These are phyloP conservation scores for Yarrowia porcina DNA, from an alignment of 805 yeast genomes.

Conservation along the genomic window DNA sequence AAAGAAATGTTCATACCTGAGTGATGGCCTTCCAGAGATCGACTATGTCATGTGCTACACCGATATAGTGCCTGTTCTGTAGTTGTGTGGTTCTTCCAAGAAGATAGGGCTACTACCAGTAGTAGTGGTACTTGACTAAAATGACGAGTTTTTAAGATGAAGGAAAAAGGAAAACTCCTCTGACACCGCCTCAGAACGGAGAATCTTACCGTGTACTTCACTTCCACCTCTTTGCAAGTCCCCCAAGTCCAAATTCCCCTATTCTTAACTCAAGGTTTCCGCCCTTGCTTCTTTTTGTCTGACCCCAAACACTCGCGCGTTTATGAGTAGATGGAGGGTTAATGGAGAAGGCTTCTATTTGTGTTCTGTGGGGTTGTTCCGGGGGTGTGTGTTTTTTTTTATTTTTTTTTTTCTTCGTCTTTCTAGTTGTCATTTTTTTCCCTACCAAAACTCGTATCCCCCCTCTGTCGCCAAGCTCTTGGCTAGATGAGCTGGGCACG, in stretches of 20 bases:
- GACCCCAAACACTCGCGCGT: not conserved
- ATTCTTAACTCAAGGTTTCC: slow-evolving; percentile 1
- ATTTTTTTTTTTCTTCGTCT: not conserved
- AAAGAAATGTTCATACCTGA: too few relatives aligned
- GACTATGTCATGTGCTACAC: too few relatives aligned
- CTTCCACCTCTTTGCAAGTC: too few relatives aligned
- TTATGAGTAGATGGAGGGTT: not conserved
- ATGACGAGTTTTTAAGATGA: not conserved
- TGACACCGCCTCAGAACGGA: not conserved
- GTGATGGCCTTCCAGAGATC: too few relatives aligned
- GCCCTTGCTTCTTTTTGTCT: not conserved
- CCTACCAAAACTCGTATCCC: not conserved
- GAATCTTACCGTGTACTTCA: not conserved
- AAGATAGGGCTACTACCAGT: too few relatives aligned
- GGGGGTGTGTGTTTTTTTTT: too few relatives aligned
- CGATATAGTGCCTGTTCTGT: too few relatives aligned
- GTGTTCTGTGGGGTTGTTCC: too few relatives aligned
- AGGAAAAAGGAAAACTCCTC: not conserved
- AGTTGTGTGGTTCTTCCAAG: too few relatives aligned
- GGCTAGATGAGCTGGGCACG: slow-evolving; percentile 11
- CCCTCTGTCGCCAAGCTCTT: too few relatives aligned
- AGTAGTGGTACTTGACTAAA: not conserved
- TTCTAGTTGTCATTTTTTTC: not conserved
- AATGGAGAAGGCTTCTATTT: not conserved
- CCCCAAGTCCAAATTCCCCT: too few relatives aligned